These are phyloP conservation scores for Colletotrichum spaethianum DNA, from an alignment of 2,329 filamentous ascomycete species.

Conservation along the genomic window DNA sequence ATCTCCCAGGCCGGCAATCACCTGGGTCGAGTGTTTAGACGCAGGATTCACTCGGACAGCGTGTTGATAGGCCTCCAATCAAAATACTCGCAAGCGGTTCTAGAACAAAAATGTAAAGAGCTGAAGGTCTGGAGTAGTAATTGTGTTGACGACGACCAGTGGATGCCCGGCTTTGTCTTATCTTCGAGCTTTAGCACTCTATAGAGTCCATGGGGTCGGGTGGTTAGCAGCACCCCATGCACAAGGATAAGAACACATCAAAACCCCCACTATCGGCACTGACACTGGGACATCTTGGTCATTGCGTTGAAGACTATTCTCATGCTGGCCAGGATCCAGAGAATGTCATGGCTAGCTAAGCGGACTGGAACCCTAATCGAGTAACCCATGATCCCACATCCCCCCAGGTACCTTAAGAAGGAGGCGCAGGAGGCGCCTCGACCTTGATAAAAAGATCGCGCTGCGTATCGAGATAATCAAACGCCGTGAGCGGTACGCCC, in stretches of 20 bases:
- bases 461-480: constrained; percentile 60
- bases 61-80: too few species aligned
- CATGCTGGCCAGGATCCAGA: background rate
- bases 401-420: background rate
- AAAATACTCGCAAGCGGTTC: too few species aligned
- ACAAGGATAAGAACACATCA: too few species aligned
- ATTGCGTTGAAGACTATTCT: background rate
- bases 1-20: background rate
- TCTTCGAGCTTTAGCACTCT: background rate
- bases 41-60: background rate
- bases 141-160: too few species aligned
- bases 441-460: constrained; percentile 27
- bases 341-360: background rate
- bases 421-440: background rate
- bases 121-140: background rate
- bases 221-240: background rate
- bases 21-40: background rate
- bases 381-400: background rate
- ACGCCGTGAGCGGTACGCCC: constrained; percentile 72
- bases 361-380: too few species aligned
- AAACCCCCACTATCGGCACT: too few species aligned
- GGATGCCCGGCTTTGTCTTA: background rate
- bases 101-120: background rate
- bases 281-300: too few species aligned
- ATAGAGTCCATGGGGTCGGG: background rate